Conservation (phyloP, 495 filamentous ascomycete species). For the Penicillium longicatenatum region DNA sequence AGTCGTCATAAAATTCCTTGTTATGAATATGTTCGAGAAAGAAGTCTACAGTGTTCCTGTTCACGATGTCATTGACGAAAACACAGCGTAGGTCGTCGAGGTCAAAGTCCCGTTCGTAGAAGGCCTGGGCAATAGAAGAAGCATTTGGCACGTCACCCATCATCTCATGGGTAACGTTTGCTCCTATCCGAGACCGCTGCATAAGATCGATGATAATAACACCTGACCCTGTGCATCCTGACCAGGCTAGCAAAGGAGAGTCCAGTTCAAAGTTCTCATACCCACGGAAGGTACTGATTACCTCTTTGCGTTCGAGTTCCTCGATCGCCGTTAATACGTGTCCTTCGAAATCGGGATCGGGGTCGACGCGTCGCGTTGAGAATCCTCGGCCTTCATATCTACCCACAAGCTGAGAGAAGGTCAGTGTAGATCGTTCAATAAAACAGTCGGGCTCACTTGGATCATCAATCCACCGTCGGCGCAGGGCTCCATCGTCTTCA, state of each 20-base stretch:
- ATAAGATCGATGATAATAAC: no score
- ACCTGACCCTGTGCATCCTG: neutral
- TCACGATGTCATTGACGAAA: neutral
- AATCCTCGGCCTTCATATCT: neutral
- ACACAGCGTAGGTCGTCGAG: neutral
- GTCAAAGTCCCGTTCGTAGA: neutral
- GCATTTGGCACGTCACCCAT: neutral
- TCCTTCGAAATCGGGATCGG: neutral
- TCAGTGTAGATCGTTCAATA: neutral
- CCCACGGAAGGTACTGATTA: no score
- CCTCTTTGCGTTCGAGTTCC: no score
- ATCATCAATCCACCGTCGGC: neutral
- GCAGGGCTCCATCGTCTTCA: neutral
- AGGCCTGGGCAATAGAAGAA: neutral
- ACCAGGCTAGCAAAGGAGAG: neutral
- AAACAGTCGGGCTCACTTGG: neutral
- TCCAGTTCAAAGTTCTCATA: no score
- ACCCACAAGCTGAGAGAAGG: neutral
- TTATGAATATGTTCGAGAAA: neutral
- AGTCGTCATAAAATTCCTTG: no score
- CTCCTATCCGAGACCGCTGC: no score
- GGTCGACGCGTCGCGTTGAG: neutral
- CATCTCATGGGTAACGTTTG: no score
- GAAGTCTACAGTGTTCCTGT: neutral
- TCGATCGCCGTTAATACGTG: no score